These are phyloP conservation scores for Apostasia shenzhenica DNA, from an alignment of 106 monocot genomes.

Conservation along the genomic window DNA sequence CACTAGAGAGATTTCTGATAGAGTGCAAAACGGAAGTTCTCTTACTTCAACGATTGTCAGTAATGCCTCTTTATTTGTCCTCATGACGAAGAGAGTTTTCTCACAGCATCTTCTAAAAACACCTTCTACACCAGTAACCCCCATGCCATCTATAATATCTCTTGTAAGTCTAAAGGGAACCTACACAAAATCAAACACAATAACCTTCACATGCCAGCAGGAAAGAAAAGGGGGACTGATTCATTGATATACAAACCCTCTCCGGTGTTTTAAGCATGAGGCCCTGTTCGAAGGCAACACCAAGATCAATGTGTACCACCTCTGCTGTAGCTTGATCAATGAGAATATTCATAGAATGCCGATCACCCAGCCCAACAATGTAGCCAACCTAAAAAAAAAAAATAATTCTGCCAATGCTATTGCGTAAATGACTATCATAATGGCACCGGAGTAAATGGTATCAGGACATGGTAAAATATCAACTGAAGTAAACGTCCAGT, in stretches of 20 bases:
- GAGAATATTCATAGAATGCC: constrained; percentile 99
- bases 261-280: constrained; percentile 99
- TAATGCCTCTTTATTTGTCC: constrained; percentile 91
- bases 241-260: constrained; percentile 43
- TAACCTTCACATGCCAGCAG: no score
- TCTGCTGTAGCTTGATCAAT: constrained; percentile 94
- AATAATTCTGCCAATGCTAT: neutral
- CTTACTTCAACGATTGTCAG: constrained; percentile 89
- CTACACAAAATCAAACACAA: constrained; percentile 15
- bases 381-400: constrained; percentile 73
- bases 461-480: neutral
- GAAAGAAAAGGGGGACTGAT: neutral
- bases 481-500: neutral
- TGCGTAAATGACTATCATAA: neutral
- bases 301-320: constrained; percentile 96
- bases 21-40: neutral
- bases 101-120: constrained; percentile 94
- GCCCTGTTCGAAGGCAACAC: constrained; percentile 99
- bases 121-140: constrained; percentile 91
- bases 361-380: constrained; percentile 96
- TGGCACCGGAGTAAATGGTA: no score
- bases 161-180: constrained; percentile 95
- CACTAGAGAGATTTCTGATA: neutral
- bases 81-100: constrained; percentile 94
- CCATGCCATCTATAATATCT: constrained; percentile 95